Evolutionary conservation across 257 asterid species (phyloP), one percentile per base, ranked within the genome.

Genomic region (Oldenlandia corymbosa): DNA sequence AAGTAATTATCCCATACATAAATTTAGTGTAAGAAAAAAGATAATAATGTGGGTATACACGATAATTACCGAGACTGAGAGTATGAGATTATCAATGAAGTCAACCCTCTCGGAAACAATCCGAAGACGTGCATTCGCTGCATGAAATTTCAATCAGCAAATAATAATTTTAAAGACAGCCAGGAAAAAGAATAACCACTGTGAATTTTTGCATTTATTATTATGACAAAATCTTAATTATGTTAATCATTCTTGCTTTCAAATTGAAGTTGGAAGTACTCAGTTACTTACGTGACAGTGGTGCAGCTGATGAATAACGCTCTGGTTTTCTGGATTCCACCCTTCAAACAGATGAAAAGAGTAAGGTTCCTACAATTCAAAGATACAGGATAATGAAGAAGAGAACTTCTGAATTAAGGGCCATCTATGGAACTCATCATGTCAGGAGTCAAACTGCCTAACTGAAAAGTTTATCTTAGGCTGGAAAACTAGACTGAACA

Each of bases 111-210:
- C 99, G n/a, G 99, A 93, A 64, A 93, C 99, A 50, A 93, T 93
- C 47, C 97, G 96, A 21, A 93, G 99, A 52, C 97, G 97, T 50
- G 99, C 99, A 90, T 93, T 88, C 80, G 99, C 99, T 93, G 88
- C 65, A 75, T 56, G 73, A 68, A 27, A 73, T 64, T 28, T 45
- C 57, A 74, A 80, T 48, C 73, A 67, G 59, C 28, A 45, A 10
- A 28, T 27, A 67, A 69, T 74, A 66, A 72, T 50, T 59, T 30
- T 37, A 34, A 52, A 23, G 23, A 36, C 1, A 58, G 30, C 31
- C 13, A 46, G 48, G 39, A 41, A 21, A 41, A 31, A 56, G 23
- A 28, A 20, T 34, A 14, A 47, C 4, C 41, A 52, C 5, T 11
- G 10, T 26, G 14, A 23, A 28, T 23, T 36, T 34, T 26, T 48